A percentile compares a stretch with the other conserved stretches of the same genome.
These are phyloP conservation scores for Hansenula lynferdii DNA, from an alignment of 1,139 yeast species.

Conservation along the genomic window DNA sequence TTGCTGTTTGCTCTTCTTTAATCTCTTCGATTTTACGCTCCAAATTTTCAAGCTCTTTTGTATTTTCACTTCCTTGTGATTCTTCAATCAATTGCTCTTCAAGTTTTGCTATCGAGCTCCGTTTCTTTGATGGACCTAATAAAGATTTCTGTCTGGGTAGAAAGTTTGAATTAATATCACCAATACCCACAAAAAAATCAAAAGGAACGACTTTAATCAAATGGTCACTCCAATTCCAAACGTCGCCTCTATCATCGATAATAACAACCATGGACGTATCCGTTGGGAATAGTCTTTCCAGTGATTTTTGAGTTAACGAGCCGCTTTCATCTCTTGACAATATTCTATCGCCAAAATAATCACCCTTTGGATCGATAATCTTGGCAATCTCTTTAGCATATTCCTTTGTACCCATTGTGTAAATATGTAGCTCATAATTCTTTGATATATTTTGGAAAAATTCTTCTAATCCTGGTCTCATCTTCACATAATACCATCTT, in stretches of 20 bases:
- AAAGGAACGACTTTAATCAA: conserved; percentile 90
- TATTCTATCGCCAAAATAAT: conserved; percentile 85
- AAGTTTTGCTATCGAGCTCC: conserved; percentile 42
- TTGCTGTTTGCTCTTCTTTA: conserved; percentile 6
- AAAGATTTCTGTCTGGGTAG: conserved; percentile 77
- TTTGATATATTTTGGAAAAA: conserved; percentile 62
- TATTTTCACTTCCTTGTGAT: conserved; percentile 13
- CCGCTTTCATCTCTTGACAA: conserved; percentile 95
- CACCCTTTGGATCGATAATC: conserved; percentile 86
- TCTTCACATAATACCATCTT: conserved; percentile 89
- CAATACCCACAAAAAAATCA: conserved; percentile 94
- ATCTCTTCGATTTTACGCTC: conserved; percentile 29
- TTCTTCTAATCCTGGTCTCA: conserved; percentile 79
- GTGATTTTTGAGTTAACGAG: conserved; percentile 80
- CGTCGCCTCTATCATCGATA: conserved; percentile 97
- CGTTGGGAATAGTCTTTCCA: conserved; percentile 87
- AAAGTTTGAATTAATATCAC: conserved; percentile 93
- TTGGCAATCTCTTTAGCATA: conserved; percentile 89
- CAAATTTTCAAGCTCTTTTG: conserved; percentile 17
- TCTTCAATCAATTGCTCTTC: conserved; percentile 26
- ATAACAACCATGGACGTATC: conserved; percentile 96
- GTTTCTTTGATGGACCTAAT: conserved; percentile 61
- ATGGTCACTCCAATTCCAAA: conserved; percentile 97
- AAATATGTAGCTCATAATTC: conserved; percentile 85
- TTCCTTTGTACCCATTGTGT: conserved; percentile 98